Base-by-base conservation (phyloP, 73 alveolate species). In the Uronychia setigera region DNA sequence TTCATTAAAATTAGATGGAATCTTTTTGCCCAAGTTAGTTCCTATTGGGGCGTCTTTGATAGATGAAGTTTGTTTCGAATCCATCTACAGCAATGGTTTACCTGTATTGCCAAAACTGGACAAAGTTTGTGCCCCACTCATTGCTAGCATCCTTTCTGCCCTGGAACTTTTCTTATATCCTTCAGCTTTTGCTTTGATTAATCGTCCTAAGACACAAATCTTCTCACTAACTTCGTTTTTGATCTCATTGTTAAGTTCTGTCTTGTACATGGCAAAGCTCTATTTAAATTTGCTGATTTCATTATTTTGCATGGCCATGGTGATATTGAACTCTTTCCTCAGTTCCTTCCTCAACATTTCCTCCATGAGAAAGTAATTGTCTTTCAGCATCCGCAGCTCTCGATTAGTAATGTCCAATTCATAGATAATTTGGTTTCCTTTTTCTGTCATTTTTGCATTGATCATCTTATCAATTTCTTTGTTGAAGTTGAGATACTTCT, bases 331-430 rank as follows among this genome's bases (percentile, higher is more conserved):
- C 19, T 46, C n/a, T 19, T 46, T 46, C n/a, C 19, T 11, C n/a
- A 46, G 67, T 19, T 46, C 67, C 35, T 85, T 60, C 58, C 92
- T 32, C 33, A 32, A 26, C 19, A 79, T 27, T 28, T 58, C 34
- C 79, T 86, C 92, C 92, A 86, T 86, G 60, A 80, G 28, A 34
- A 35, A 86, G 74, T 57, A 79, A 31, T 78, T 79, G 67, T 86
- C 92, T 35, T 86, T 86, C 32, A 86, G 88, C 88, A 86, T 86
- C 58, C 92, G 46, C 26, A 86, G 84, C 46, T 86, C 92, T 60
- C 92, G 35, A 34, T 58, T 59, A 9, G 92, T 30, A 26, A 86
- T 32, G 76, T 86, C 92, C 0, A 86, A 32, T 31, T 86, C 92
- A 79, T 86, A 86, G 26, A 86, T 86, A 11, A 86, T 79, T 57